A percentile compares a stretch with the other conserved stretches of the same genome.
Conservation (phyloP, 2,329 filamentous ascomycete species). For the Aspergillus udagawae region DNA sequence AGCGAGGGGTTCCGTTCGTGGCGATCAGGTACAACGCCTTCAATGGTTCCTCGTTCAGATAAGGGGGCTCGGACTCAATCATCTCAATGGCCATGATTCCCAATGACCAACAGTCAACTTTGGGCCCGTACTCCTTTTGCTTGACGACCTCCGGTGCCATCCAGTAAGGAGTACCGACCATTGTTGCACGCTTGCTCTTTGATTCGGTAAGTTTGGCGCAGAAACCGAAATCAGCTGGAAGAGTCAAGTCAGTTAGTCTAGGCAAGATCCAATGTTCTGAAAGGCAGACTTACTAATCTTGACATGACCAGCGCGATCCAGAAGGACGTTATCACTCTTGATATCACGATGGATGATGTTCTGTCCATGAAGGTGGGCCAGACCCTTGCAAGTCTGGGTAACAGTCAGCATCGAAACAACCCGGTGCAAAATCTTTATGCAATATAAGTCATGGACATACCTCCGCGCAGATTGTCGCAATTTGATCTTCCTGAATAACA, state of each 20-base stretch:
- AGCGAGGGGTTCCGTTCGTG: slow-evolving; percentile 90
- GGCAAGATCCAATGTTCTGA: background rate
- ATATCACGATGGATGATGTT: slow-evolving; percentile 99
- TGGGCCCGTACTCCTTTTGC: slow-evolving; percentile 97
- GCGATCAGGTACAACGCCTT: slow-evolving; percentile 97
- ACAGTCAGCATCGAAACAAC: background rate
- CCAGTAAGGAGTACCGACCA: slow-evolving; percentile 99
- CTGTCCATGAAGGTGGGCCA: slow-evolving; percentile 90
- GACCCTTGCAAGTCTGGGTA: slow-evolving; percentile 81
- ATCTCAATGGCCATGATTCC: slow-evolving; percentile 99
- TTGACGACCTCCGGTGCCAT: slow-evolving; percentile 99
- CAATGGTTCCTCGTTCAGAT: slow-evolving; percentile 94
- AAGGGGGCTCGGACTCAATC: slow-evolving; percentile 98
- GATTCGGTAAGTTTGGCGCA: slow-evolving; percentile 97
- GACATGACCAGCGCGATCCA: slow-evolving; percentile 91
- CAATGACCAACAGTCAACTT: slow-evolving; percentile 98
- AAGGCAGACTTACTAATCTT: slow-evolving; percentile 78
- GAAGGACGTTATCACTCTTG: slow-evolving; percentile 96
- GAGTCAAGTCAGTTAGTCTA: slow-evolving; percentile 21
- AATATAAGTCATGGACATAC: slow-evolving; percentile 49
- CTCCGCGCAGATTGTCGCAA: slow-evolving; percentile 94
- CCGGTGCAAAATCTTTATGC: background rate
- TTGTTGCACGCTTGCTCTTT: slow-evolving; percentile 94
- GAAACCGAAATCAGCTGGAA: slow-evolving; percentile 91
- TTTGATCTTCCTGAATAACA: slow-evolving; percentile 91